phyloP scores from a whole-genome alignment of 345 rosid species.

The Dimocarpus longan region DNA sequence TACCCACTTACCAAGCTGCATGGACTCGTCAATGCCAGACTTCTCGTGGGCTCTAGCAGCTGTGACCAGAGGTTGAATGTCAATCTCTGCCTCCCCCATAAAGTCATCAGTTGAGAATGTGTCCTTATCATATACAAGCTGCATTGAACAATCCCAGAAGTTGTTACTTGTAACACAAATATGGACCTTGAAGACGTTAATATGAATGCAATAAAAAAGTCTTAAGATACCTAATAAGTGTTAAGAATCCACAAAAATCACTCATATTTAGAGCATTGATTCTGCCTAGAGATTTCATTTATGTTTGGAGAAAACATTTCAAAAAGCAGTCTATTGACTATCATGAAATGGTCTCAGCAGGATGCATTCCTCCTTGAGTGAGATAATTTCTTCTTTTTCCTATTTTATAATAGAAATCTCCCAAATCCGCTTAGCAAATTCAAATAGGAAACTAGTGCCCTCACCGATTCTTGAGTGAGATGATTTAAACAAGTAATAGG shows the following conservation, averaged over 20 bases:
- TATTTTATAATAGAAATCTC: too few species aligned
- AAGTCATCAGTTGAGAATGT: constrained; percentile 84
- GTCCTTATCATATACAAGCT: constrained; percentile 92
- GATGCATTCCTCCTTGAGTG: too few species aligned
- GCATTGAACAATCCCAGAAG: constrained; percentile 24
- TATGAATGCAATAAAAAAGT: neutral
- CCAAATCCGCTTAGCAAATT: too few species aligned
- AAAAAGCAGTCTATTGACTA: neutral
- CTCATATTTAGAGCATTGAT: neutral
- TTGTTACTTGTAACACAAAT: constrained; percentile 16
- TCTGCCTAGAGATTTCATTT: neutral
- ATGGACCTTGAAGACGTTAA: neutral
- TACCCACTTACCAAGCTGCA: constrained; percentile 76
- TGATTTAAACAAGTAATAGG: too few species aligned
- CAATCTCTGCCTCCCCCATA: constrained; percentile 99
- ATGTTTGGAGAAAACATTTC: neutral
- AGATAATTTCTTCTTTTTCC: too few species aligned
- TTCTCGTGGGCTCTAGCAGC: constrained; percentile 83
- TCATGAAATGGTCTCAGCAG: too few species aligned
- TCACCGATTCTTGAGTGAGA: too few species aligned
- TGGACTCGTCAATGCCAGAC: constrained; percentile 53
- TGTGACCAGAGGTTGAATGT: constrained; percentile 81
- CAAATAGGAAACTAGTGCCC: too few species aligned
- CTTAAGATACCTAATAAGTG: too few species aligned
- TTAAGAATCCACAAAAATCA: too few species aligned